Conservation (phyloP, 2,329 filamentous ascomycete species). For the Penicillium sp. region DNA sequence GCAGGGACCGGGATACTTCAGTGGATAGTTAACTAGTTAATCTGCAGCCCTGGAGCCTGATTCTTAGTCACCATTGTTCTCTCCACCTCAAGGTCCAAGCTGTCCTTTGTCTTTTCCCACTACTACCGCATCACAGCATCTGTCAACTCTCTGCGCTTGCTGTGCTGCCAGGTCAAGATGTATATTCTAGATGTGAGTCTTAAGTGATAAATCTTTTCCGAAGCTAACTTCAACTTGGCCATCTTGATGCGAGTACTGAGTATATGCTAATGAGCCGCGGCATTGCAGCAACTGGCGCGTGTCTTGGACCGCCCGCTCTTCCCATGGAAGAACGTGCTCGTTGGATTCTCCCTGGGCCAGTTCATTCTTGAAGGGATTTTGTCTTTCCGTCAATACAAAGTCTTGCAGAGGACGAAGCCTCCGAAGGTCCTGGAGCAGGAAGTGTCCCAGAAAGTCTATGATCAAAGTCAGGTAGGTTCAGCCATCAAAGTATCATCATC, state of each 20-base stretch:
- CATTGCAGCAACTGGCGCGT: constrained; percentile 69
- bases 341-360: constrained; percentile 91
- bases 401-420: constrained; percentile 77
- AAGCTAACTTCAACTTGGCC: background rate
- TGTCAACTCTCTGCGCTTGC: constrained; percentile 18
- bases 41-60: constrained; percentile 3
- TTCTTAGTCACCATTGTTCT: background rate
- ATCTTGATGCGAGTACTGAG: background rate
- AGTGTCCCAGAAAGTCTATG: constrained; percentile 86
- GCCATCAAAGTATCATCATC: background rate
- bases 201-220: background rate
- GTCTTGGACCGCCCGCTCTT: constrained; percentile 90
- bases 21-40: background rate
- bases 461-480: constrained; percentile 77
- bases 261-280: constrained; percentile 9
- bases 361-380: constrained; percentile 90
- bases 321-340: constrained; percentile 95
- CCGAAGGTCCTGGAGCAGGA: constrained; percentile 88
- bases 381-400: constrained; percentile 84
- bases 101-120: constrained; percentile 18
- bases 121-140: constrained; percentile 21
- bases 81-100: background rate
- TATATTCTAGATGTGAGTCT: constrained; percentile 42
- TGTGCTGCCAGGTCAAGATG: constrained; percentile 33
- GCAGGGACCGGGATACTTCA: background rate